A percentile compares a stretch with the other conserved stretches of the same genome.
phyloP scores from a whole-genome alignment of 2,329 filamentous ascomycete genomes.

The Thermomyces lanuginosus region DNA sequence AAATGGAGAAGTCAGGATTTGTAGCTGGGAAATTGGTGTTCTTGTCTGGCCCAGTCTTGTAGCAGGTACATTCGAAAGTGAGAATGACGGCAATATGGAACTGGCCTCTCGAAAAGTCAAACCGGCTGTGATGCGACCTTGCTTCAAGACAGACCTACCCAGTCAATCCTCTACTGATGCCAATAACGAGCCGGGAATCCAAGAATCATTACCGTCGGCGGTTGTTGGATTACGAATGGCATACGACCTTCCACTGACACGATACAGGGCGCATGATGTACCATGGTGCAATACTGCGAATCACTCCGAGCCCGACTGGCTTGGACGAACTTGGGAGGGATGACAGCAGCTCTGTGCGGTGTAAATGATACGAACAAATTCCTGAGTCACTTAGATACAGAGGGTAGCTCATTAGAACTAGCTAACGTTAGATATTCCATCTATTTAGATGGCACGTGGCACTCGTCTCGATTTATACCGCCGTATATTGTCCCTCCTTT shows the following conservation, averaged over 20 bases:
- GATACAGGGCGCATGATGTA: conserved; percentile 45
- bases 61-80: conserved; percentile 12
- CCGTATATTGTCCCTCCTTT: neutral
- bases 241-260: conserved; percentile 60
- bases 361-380: no score
- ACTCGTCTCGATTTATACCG: no score
- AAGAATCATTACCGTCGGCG: conserved; percentile 7
- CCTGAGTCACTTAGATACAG: no score
- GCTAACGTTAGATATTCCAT: no score
- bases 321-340: conserved; percentile 27
- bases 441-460: no score
- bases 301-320: conserved; percentile 48
- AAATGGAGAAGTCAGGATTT: conserved; percentile 49
- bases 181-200: neutral
- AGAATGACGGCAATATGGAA: neutral
- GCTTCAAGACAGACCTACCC: conserved; percentile 46
- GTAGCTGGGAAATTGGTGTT: conserved; percentile 73
- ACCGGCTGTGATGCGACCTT: conserved; percentile 45
- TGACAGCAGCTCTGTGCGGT: no score
- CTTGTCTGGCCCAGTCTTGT: conserved; percentile 58
- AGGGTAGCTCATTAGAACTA: no score
- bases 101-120: neutral
- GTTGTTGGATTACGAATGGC: conserved; percentile 60
- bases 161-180: neutral
- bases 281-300: conserved; percentile 59